These are phyloP conservation scores for Smallanthus sonchifolius DNA, from an alignment of 129 eudicot species.

Conservation along the genomic window DNA sequence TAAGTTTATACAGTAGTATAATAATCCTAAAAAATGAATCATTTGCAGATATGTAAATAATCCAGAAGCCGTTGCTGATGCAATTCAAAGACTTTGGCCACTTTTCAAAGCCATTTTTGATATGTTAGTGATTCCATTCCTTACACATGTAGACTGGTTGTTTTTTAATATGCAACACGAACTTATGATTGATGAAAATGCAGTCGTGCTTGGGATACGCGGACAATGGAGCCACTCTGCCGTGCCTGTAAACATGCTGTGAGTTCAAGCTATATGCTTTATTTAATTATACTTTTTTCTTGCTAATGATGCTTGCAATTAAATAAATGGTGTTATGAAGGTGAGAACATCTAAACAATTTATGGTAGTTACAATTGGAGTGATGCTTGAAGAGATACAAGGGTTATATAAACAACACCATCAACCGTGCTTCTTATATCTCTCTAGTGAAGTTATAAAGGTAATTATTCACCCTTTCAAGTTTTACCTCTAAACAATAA, in stretches of 20 bases:
- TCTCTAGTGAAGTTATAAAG: slow-evolving; percentile 97
- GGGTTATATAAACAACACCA: slow-evolving; percentile 79
- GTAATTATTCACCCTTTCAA: slow-evolving; percentile 26
- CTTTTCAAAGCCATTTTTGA: slow-evolving; percentile 90
- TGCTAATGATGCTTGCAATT: slow-evolving; percentile 6
- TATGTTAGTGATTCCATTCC: slow-evolving; percentile 40
- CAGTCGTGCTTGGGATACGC: slow-evolving; percentile 99
- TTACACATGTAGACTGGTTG: neutral
- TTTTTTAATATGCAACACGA: neutral
- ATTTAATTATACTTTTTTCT: neutral
- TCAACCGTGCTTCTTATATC: slow-evolving; percentile 88
- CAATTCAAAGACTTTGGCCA: slow-evolving; percentile 94
- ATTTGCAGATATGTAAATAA: slow-evolving; percentile 75
- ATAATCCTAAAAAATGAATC: slow-evolving; percentile 5
- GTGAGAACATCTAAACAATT: slow-evolving; percentile 87
- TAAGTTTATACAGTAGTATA: neutral
- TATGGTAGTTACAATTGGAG: slow-evolving; percentile 97
- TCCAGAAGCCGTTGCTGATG: slow-evolving; percentile 98
- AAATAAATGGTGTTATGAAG: slow-evolving; percentile 31
- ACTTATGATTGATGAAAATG: slow-evolving; percentile 23
- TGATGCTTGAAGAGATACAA: slow-evolving; percentile 95
- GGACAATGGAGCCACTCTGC: slow-evolving; percentile 98
- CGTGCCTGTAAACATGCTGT: slow-evolving; percentile 99
- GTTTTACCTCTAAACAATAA: neutral
- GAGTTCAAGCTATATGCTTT: slow-evolving; percentile 35